A percentile compares a stretch with the other conserved stretches of the same genome.
Evolutionary conservation across 371 early-diverging fungal species (phyloP).

Genomic region (Apophysomyces trapeziformis): DNA sequence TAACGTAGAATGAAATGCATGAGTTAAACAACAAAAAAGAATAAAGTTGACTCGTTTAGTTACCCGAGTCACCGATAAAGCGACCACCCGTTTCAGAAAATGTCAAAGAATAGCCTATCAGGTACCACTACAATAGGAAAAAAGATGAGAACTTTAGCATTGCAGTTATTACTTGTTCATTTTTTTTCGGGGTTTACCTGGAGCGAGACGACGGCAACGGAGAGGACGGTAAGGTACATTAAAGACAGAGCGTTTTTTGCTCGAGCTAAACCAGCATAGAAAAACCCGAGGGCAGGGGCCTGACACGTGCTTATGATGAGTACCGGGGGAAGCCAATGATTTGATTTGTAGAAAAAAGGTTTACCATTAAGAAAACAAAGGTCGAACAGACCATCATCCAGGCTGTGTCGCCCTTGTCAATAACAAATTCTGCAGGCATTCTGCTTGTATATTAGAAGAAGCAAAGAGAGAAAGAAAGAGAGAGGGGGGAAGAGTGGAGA

Average conservation of each 20-base stretch:
- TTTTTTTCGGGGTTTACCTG: constrained; percentile 45
- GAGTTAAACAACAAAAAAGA: neutral
- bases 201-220: constrained; percentile 81
- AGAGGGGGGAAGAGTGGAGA: neutral
- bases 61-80: constrained; percentile 81
- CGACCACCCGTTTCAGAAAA: constrained; percentile 71
- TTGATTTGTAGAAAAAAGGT: neutral
- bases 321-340: neutral
- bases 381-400: constrained; percentile 63
- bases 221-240: constrained; percentile 78
- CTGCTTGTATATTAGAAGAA: neutral
- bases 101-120: constrained; percentile 85
- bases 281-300: constrained; percentile 76
- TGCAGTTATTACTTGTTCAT: no score
- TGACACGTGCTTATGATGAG: constrained; percentile 16
- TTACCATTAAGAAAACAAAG: constrained; percentile 53
- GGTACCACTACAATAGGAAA: constrained; percentile 65
- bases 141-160: neutral
- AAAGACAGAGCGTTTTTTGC: constrained; percentile 81
- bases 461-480: neutral
- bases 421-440: constrained; percentile 10
- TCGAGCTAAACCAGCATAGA: constrained; percentile 86
- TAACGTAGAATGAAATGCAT: constrained; percentile 3
- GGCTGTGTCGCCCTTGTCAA: constrained; percentile 73
- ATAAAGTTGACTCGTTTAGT: constrained; percentile 13